These are phyloP conservation scores for Coprinopsis marcescibilis DNA, from an alignment of 768 basidiomycete species.

Conservation along the genomic window DNA sequence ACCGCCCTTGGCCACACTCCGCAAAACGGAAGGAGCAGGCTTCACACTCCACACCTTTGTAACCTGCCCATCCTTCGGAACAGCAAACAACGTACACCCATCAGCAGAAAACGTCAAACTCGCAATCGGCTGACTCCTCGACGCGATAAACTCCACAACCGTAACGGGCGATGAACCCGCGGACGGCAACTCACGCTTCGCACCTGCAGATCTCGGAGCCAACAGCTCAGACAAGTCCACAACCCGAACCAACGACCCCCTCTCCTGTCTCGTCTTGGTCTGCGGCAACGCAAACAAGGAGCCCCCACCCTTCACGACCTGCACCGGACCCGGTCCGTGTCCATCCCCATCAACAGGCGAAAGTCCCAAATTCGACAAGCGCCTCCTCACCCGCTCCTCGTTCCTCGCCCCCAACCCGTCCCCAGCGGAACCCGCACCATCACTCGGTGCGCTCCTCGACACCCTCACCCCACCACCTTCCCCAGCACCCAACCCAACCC, in stretches of 20 bases:
- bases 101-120: conserved; percentile 46
- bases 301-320: conserved; percentile 5
- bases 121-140: conserved; percentile 41
- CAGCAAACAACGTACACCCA: conserved; percentile 46
- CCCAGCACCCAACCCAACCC: conserved; percentile 17
- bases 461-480: conserved; percentile 32
- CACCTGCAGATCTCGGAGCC: neutral
- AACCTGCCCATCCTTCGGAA: conserved; percentile 50
- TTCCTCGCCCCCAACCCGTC: conserved; percentile 7
- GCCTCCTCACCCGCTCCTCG: conserved; percentile 16
- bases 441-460: conserved; percentile 56
- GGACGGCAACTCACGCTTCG: neutral
- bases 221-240: conserved; percentile 42
- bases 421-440: conserved; percentile 24
- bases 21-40: conserved; percentile 17
- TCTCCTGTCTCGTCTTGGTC: conserved; percentile 18
- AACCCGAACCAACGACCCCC: conserved; percentile 46
- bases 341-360: conserved; percentile 3
- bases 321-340: conserved; percentile 5
- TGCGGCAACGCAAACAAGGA: conserved; percentile 11
- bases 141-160: conserved; percentile 41
- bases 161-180: conserved; percentile 22
- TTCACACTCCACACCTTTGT: conserved; percentile 41
- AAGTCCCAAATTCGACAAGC: conserved; percentile 12
- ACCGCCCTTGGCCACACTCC: neutral